Base-by-base conservation (phyloP, 1,284 basidiomycete species). In the Cryptococcus amylolentus region DNA sequence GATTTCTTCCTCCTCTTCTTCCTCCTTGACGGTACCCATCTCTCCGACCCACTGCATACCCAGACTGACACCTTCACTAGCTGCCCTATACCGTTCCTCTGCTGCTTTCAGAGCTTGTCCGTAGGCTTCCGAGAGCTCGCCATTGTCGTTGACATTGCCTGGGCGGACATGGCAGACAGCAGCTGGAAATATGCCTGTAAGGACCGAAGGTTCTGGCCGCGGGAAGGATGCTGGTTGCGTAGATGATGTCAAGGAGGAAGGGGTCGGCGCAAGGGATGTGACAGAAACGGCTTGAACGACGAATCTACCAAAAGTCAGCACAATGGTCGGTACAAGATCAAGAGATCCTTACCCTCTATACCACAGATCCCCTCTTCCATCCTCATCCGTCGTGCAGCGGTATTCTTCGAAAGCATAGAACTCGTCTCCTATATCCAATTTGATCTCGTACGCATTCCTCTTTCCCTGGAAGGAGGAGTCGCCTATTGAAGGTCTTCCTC, bases 381-480 rank as follows among this genome's bases (percentile, higher is more conserved):
- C 83, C 57, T 69, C 71, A 13, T 70, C 69, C 10, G 62, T 52
- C 4, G 51, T 52, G 50, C 64, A 66, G 16, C 63, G 85, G 73
- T 91, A 93, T 72, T 87, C 87, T 78, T 96, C 92, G 69, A 96
- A 95, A 26, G 92, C 91, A 78, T 97, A 97, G 40, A 98, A 87
- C 73, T 97, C 94, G 73, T 97, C 94, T 51, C 95, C 95, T 23
- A 97, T 72, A 58, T 82, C 80, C 48, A 80, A 70, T 3, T 72
- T 63, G 42, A 77, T 72, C 67, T 79, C 74, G 50, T 75, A 70
- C 1, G 64, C 62, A 52, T 76, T 76, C 4, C 54, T 54, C 54
- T 66, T 68, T 2, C 59, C 53, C 27, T 46, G 23, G 10, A 7
- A 9, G 16, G 14, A 26, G 20, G 27, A 27, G 16, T 26, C 35